These are phyloP conservation scores for Boletus rex-veris DNA, from an alignment of 768 basidiomycete genomes.

Conservation along the genomic window DNA sequence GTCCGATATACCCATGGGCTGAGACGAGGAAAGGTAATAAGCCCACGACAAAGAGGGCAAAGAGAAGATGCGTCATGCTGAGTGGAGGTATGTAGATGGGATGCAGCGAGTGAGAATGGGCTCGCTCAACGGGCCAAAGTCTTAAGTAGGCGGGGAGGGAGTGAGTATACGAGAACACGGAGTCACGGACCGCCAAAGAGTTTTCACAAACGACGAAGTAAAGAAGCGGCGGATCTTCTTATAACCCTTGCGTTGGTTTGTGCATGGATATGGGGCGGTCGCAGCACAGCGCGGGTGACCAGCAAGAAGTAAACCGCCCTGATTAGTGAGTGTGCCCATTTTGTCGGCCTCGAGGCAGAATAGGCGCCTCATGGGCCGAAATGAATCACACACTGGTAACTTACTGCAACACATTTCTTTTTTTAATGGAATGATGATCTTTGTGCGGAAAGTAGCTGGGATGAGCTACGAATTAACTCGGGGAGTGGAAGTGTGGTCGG, in stretches of 20 bases:
- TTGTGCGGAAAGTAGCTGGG: not conserved
- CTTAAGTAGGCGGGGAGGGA: constrained; percentile 1
- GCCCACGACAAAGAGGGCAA: constrained; percentile 6
- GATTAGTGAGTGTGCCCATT: constrained; percentile 4
- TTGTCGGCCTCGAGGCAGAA: constrained; percentile 15
- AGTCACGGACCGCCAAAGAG: not conserved
- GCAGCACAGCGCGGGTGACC: constrained; percentile 10
- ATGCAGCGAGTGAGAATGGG: not conserved
- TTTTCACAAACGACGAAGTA: not conserved
- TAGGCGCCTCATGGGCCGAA: constrained; percentile 6
- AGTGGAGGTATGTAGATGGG: not conserved
- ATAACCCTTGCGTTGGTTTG: constrained; percentile 9
- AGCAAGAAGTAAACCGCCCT: not conserved
- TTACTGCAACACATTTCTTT: not conserved
- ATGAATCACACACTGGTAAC: not conserved
- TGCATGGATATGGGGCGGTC: constrained; percentile 18
- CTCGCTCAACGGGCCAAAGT: constrained; percentile 25
- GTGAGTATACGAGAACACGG: not conserved
- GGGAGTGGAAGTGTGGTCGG: too few relatives aligned
- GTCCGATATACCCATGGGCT: constrained; percentile 31
- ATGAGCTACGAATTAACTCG: too few relatives aligned
- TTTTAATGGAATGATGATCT: not conserved
- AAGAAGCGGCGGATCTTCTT: constrained; percentile 11
- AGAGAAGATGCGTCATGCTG: constrained; percentile 16
- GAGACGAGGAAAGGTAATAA: constrained; percentile 22